Evolutionary conservation across 768 basidiomycete species (phyloP).

Genomic region (Gyrodon lividus): DNA sequence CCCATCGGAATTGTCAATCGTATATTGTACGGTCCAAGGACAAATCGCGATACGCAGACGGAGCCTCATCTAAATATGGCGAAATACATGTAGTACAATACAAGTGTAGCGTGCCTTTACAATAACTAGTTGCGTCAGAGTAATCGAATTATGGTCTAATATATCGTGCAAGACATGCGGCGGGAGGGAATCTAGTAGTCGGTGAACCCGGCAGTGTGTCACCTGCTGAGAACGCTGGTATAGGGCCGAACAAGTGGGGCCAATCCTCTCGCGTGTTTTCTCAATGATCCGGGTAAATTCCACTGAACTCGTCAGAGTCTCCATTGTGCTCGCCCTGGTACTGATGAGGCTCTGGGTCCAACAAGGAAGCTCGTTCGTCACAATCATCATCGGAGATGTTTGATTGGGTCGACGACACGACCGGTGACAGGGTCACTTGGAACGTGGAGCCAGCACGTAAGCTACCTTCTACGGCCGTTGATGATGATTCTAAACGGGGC

Average conservation of each 20-base stretch:
- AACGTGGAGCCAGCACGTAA: constrained; percentile 33
- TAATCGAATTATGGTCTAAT: constrained; percentile 12
- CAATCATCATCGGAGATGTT: constrained; percentile 30
- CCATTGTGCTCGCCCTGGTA: constrained; percentile 28
- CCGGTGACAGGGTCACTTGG: constrained; percentile 37
- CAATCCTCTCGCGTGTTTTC: not conserved
- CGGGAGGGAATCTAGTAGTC: not conserved
- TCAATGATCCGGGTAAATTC: constrained; percentile 13
- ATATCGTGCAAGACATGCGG: constrained; percentile 16
- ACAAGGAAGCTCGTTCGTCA: constrained; percentile 36
- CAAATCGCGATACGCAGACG: constrained; percentile 14
- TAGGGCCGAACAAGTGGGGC: too few species aligned
- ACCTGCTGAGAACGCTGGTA: too few species aligned
- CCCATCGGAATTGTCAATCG: constrained; percentile 81
- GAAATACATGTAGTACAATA: constrained; percentile 10
- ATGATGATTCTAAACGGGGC: constrained; percentile 16
- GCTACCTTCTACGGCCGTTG: constrained; percentile 12
- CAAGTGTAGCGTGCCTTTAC: not conserved
- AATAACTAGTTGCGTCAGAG: not conserved
- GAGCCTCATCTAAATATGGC: constrained; percentile 17
- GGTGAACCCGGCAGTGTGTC: too few species aligned
- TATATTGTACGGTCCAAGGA: constrained; percentile 50
- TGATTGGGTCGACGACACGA: constrained; percentile 34
- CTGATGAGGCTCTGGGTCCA: constrained; percentile 27
- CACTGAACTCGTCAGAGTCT: constrained; percentile 11